Percentiles rank a stretch among this genome's conserved stretches.
Evolutionary conservation across 257 asterid genomes (phyloP).

Genomic region (Handroanthus guayacan): DNA sequence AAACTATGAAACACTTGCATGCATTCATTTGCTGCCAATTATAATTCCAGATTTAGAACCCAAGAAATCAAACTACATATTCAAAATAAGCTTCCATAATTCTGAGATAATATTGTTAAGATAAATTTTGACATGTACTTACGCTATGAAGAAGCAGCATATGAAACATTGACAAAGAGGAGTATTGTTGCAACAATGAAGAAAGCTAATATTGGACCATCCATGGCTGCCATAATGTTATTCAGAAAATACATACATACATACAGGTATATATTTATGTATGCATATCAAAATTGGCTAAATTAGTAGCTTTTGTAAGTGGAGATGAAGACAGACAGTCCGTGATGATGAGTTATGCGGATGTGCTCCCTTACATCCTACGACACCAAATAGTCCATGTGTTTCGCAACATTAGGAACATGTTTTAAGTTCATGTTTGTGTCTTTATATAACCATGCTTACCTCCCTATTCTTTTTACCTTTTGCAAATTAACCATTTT

Average conservation of each 20-base stretch:
- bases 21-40: no score
- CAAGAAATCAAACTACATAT: no score
- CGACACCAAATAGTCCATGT: constrained; percentile 30
- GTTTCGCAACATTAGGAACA: constrained; percentile 2
- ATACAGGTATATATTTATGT: no score
- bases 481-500: no score
- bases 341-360: neutral
- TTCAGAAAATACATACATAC: no score
- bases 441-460: constrained; percentile 14
- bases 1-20: neutral
- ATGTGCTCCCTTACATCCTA: constrained; percentile 14
- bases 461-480: neutral
- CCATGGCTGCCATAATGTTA: constrained; percentile 29
- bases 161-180: constrained; percentile 13
- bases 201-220: constrained; percentile 37
- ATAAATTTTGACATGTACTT: constrained; percentile 1
- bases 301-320: constrained; percentile 6
- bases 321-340: neutral
- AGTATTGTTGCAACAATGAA: constrained; percentile 35
- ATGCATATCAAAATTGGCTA: no score
- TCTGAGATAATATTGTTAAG: no score
- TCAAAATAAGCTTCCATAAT: no score
- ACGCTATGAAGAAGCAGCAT: constrained; percentile 36
- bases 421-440: constrained; percentile 30
- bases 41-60: no score